Percentiles rank a stretch among this genome's conserved stretches.
phyloP scores from a whole-genome alignment of 495 filamentous ascomycete species.

The Podospora pseudocomata region DNA sequence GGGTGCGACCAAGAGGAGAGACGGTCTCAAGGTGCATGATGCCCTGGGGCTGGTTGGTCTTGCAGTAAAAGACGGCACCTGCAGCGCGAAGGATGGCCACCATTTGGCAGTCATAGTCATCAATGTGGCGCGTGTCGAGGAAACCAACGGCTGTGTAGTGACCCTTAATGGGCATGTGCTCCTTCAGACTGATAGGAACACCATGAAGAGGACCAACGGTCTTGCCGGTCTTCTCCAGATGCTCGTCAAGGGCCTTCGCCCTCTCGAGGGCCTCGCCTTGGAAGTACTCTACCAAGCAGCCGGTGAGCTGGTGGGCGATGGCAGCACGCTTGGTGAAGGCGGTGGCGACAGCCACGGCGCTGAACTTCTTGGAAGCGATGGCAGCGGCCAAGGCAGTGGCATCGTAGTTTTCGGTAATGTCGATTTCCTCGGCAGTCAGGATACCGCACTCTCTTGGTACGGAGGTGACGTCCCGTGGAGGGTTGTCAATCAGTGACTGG shows the following conservation, averaged over 20 bases:
- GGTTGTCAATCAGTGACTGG: constrained; percentile 12
- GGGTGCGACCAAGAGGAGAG: constrained; percentile 49
- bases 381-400: constrained; percentile 42
- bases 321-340: constrained; percentile 50
- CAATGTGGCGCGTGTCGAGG: constrained; percentile 36
- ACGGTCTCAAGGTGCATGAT: constrained; percentile 40
- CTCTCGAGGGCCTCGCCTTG: constrained; percentile 56
- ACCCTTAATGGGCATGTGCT: constrained; percentile 59
- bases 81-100: constrained; percentile 43
- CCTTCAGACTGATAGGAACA: constrained; percentile 63
- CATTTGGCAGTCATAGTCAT: constrained; percentile 22
- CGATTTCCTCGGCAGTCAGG: constrained; percentile 37
- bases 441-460: constrained; percentile 18
- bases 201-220: constrained; percentile 63
- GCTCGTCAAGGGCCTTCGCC: constrained; percentile 55
- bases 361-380: constrained; percentile 35
- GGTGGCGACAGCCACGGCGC: constrained; percentile 42
- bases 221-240: constrained; percentile 45
- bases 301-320: constrained; percentile 40
- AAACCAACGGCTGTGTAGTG: constrained; percentile 60
- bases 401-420: constrained; percentile 50
- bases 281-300: constrained; percentile 63
- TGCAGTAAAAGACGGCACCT: constrained; percentile 50
- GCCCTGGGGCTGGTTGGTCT: constrained; percentile 56
- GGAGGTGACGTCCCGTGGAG: constrained; percentile 18